A percentile compares a stretch with the other conserved stretches of the same genome.
Evolutionary conservation across 2,329 filamentous ascomycete genomes (phyloP).

Genomic region (Clarireedia hainanense): DNA sequence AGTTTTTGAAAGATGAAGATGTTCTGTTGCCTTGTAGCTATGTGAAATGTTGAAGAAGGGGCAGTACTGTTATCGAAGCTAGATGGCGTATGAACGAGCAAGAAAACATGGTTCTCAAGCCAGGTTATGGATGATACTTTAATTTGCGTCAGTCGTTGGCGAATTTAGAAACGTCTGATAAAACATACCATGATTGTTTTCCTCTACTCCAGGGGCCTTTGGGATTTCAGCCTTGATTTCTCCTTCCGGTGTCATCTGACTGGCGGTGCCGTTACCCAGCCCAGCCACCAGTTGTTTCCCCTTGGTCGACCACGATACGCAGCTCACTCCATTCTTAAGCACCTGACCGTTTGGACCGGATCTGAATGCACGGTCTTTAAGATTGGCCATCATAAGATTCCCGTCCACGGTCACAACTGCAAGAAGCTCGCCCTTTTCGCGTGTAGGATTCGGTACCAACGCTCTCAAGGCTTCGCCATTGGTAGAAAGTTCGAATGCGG

Average conservation of each 20-base stretch:
- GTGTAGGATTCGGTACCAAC: slow-evolving; percentile 72
- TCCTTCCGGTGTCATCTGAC: slow-evolving; percentile 79
- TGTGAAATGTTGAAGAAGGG: slow-evolving; percentile 65
- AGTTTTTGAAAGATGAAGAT: slow-evolving; percentile 68
- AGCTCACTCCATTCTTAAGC: slow-evolving; percentile 70
- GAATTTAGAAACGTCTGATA: not conserved
- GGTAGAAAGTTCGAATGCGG: slow-evolving; percentile 69
- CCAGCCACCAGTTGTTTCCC: slow-evolving; percentile 92
- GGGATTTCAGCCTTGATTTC: slow-evolving; percentile 71
- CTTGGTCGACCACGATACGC: slow-evolving; percentile 82
- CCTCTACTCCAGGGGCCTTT: slow-evolving; percentile 58
- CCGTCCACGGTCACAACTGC: slow-evolving; percentile 75
- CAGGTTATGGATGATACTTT: slow-evolving; percentile 74
- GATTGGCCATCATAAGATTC: slow-evolving; percentile 74
- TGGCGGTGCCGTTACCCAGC: slow-evolving; percentile 67
- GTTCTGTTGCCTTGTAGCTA: slow-evolving; percentile 60
- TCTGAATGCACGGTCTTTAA: slow-evolving; percentile 57
- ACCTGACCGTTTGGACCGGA: slow-evolving; percentile 53
- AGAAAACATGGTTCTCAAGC: slow-evolving; percentile 81
- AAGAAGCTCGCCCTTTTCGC: slow-evolving; percentile 64
- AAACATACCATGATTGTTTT: slow-evolving; percentile 58
- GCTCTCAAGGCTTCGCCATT: slow-evolving; percentile 66
- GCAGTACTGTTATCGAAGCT: slow-evolving; percentile 44
- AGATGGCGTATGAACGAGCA: slow-evolving; percentile 68
- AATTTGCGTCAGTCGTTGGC: slow-evolving; percentile 19